Evolutionary conservation across 805 yeast genomes (phyloP), one percentile per base, ranked within the genome.

Genomic region (Saccharomycopsis sp.): DNA sequence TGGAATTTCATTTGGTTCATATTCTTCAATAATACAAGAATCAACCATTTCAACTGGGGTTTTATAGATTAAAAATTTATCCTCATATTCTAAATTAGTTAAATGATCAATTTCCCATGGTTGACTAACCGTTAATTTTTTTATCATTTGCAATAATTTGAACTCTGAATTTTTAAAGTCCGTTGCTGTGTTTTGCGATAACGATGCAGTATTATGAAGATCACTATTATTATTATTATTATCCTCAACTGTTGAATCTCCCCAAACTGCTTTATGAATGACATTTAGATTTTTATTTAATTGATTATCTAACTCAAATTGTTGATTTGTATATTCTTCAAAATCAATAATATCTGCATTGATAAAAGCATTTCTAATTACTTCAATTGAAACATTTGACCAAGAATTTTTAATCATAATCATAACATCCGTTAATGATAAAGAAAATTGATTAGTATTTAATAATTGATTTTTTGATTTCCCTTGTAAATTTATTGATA

Each of bases 31-130:
- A 10, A 73, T 64, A 46, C 81, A 74, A 51, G 79, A 70, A 20
- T 74, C 73, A 2, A 76, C 72, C 34, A 76, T 66, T 49, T 77
- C 83, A 39, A 69, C 76, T 32, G 73, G 73, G 15, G 81, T 74
- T 9, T 70, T 61, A 49, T 75, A 77, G 32, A 64, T 55, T 29
- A 62, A 56, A 38, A 57, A 60, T 44, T 64, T 67, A 33, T 60
- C 61, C 48, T 68, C 73, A 10, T 63, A 55, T 27, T 62, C 52
- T 23, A 77, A 56, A 30, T 75, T 78, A 34, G 75, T 49, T 29
- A 77, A 54, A 45, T 72, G 70, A 36, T 70, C 70, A 21, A 69
- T 60, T 40, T 73, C 76, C 83, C 83, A 77, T 19, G 74, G 67
- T 38, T 72, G 64, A 12, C 21, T 20, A 13, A 73, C 78, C 39